phyloP scores from a whole-genome alignment of 208 protist species.

The Leishmania major region DNA sequence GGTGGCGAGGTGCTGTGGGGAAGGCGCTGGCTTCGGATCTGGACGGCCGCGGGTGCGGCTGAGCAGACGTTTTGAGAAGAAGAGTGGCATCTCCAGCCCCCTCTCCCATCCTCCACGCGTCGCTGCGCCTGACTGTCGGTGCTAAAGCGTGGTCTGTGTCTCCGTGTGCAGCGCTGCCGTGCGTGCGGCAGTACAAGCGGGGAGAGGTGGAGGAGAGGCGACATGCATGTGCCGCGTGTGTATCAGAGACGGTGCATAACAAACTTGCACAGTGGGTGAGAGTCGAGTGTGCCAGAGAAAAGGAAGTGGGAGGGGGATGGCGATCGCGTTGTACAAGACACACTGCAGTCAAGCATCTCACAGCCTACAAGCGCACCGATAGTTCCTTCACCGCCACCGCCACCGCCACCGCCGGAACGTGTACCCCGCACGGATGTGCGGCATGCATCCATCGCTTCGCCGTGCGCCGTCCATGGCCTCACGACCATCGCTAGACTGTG shows the following conservation, averaged over 20 bases:
- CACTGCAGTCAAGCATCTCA: background rate
- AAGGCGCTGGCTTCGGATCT: background rate
- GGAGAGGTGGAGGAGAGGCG: background rate
- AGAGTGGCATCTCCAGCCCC: conserved; percentile 1
- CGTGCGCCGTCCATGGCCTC: background rate
- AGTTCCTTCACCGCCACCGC: background rate
- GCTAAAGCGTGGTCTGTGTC: background rate
- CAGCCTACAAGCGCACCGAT: background rate
- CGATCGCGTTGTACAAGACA: background rate
- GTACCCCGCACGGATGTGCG: background rate
- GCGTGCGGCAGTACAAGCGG: background rate
- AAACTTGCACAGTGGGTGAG: background rate
- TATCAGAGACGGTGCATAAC: background rate
- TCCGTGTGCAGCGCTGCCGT: background rate
- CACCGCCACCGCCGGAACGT: background rate
- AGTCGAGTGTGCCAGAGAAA: background rate
- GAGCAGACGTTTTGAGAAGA: background rate
- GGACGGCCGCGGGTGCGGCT: background rate
- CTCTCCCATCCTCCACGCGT: background rate
- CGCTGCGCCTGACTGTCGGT: background rate
- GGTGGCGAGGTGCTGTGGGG: background rate
- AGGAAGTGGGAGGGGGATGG: background rate
- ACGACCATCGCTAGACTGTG: background rate
- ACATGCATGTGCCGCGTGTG: no score
- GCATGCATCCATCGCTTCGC: background rate